A percentile compares a stretch with the other conserved stretches of the same genome.
phyloP scores from a whole-genome alignment of 192 early-diverging fungal genomes.

The Irineochytrium annulatum region DNA sequence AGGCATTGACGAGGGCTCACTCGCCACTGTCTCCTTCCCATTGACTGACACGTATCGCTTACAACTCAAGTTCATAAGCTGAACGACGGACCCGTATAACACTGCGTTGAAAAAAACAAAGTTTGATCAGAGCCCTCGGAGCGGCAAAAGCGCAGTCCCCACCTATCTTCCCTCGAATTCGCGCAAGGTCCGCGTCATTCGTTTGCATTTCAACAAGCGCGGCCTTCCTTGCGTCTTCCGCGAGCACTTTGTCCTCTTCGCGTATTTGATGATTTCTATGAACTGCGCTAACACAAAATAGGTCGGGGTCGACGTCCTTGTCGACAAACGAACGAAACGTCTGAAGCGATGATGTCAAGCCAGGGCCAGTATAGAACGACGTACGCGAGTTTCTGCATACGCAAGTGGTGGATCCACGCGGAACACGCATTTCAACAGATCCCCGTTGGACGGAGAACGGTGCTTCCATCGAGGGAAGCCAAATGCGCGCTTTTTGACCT shows the following conservation, averaged over 20 bases:
- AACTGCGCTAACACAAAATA: slow-evolving; percentile 15
- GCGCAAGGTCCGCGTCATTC: slow-evolving; percentile 26
- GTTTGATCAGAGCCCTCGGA: too few relatives aligned
- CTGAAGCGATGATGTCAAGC: slow-evolving; percentile 1
- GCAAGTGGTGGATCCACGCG: slow-evolving; percentile 25
- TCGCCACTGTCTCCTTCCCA: slow-evolving; percentile 12
- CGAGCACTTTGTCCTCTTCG: neutral
- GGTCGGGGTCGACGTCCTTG: slow-evolving; percentile 20
- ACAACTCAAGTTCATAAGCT: slow-evolving; percentile 23
- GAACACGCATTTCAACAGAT: slow-evolving; percentile 28
- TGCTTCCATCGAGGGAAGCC: slow-evolving; percentile 10
- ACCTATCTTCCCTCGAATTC: slow-evolving; percentile 25
- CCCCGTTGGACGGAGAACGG: neutral
- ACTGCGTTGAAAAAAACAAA: slow-evolving; percentile 15
- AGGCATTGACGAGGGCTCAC: slow-evolving; percentile 25
- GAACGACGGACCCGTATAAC: slow-evolving; percentile 27
- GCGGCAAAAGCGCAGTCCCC: neutral
- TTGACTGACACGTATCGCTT: slow-evolving; percentile 25
- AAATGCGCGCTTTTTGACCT: slow-evolving; percentile 23
- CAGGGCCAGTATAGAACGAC: neutral
- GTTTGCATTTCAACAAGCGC: slow-evolving; percentile 20
- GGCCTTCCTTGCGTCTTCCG: slow-evolving; percentile 17
- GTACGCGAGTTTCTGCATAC: slow-evolving; percentile 20
- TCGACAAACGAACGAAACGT: slow-evolving; percentile 10
- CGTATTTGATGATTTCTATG: slow-evolving; percentile 2